Evolutionary conservation across 495 filamentous ascomycete genomes (phyloP), one percentile per base, ranked within the genome.

Genomic region (Hypomontagnella submonticulosa): DNA sequence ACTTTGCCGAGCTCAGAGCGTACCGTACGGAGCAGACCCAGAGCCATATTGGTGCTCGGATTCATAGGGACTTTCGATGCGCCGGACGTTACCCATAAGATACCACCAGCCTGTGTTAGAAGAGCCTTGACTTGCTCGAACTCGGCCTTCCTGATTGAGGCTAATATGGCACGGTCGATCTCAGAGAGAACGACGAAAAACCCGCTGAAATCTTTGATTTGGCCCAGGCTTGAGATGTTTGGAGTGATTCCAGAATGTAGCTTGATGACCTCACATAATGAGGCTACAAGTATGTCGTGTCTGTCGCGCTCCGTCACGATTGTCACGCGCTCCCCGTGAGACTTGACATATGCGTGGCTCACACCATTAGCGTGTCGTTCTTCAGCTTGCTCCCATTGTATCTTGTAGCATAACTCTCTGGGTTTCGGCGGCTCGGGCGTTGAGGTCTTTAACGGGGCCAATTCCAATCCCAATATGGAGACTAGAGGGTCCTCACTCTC

Each of bases 61-160:
- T 61, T 70, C 9, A 62, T 72, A 27, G 72, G 56, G 54, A 74
- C 71, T 10, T 73, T 73, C 3, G 67, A 75, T n/a, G 77, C 77
- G 12, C 79, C 76, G 15, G 69, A 72, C 23, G 77, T 80, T 10
- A 80, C 74, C 77, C 77, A 80, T 33, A 81, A 20, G 15, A 81
- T 49, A 1, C 78, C 76, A 0, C 63, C 56, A 0, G 76, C 61
- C 15, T n/a, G 48, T 13, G 73, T 75, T 32, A 86, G 63, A 1
- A 80, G 72, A 4, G 71, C 68, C 19, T 77, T 69, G 33, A 86
- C 57, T 34, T 74, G 59, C 23, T 71, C 62, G 18, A 82, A 72
- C 13, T 72, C 58, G 4, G 37, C 8, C 7, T 69, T 42, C 33
- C 53, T 47, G 32, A 73, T 49, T 60, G 76, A 34, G 57, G 67